Evolutionary conservation across 1,284 basidiomycete species (phyloP), one percentile per base, ranked within the genome.

Genomic region (Leccinum fuscescens): DNA sequence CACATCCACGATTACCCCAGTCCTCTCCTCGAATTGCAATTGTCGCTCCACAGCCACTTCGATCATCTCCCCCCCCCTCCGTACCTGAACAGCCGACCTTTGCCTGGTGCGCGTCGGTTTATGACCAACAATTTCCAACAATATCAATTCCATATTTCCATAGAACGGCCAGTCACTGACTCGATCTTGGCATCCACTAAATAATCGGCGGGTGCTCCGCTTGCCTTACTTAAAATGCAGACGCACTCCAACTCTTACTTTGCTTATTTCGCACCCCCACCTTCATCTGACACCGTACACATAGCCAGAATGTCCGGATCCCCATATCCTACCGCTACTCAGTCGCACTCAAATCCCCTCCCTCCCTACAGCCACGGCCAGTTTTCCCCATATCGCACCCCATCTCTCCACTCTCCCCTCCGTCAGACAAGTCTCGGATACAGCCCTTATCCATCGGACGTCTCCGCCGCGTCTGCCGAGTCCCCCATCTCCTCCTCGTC

Each of bases 71-170:
- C 33, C 33, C 33, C 58, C 33, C 12, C 11, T 6, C 24, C 58
- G 68, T 71, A 67, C 69, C 70, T 73, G 71, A 66, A 67, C 59
- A 63, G 61, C 64, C 71, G 55, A 73, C 66, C 50, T 52, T 62
- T 67, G 60, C 60, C 67, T 69, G 70, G 73, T 72, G 65, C 68
- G 72, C 70, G 57, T 70, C 65, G 65, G 71, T 64, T 72, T 71
- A 73, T 74, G 72, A 72, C 71, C 71, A 62, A 62, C 61, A 54
- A 72, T 72, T 72, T 72, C 73, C 72, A 72, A 72, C 70, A 61
- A 60, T 55, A 58, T 67, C 67, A 73, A 74, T 75, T 75, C 61
- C 72, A 71, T 71, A 71, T 71, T 71, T 68, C 67, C 27, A 66
- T 74, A 71, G 72, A 71, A 67, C 72, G 69, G 67, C 58, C 63